phyloP scores from a whole-genome alignment of 2,329 filamentous ascomycete genomes.

The Boeremia lycopersici region DNA sequence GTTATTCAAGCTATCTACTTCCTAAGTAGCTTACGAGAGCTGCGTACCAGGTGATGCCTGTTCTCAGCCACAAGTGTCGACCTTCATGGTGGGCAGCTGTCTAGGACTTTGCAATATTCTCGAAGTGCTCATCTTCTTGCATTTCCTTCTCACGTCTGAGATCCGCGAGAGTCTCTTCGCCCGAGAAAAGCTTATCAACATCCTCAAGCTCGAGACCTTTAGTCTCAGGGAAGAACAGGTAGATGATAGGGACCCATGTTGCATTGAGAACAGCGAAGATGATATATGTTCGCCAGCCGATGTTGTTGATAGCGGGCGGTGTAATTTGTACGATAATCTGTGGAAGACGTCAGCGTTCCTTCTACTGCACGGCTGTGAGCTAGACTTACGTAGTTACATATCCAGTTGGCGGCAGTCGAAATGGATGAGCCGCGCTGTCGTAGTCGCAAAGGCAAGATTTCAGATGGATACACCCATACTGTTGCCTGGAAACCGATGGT shows the following conservation, averaged over 20 bases:
- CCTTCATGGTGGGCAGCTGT: too few species aligned
- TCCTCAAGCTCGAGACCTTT: conserved; percentile 21
- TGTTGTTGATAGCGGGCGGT: conserved; percentile 47
- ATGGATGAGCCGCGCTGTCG: conserved; percentile 18
- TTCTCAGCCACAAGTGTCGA: too few species aligned
- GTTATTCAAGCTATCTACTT: too few species aligned
- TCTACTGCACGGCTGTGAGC: not conserved
- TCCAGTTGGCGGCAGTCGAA: conserved; percentile 19
- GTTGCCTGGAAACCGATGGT: conserved; percentile 28
- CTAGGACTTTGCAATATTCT: conserved; percentile 3
- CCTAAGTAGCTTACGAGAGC: too few species aligned
- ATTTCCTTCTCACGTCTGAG: conserved; percentile 11
- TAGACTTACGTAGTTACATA: conserved; percentile 16
- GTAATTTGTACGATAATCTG: conserved; percentile 38
- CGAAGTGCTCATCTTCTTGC: conserved; percentile 4
- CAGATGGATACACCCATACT: conserved; percentile 19
- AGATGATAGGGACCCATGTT: conserved; percentile 52
- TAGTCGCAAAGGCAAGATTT: conserved; percentile 16
- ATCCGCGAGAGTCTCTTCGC: conserved; percentile 13
- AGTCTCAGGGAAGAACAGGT: conserved; percentile 60
- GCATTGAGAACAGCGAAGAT: conserved; percentile 33
- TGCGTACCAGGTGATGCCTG: too few species aligned
- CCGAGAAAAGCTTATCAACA: conserved; percentile 20
- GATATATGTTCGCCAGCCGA: conserved; percentile 37
- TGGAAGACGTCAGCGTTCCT: not conserved